Evolutionary conservation across 495 filamentous ascomycete species (phyloP).

Genomic region (Penicillium salamii): DNA sequence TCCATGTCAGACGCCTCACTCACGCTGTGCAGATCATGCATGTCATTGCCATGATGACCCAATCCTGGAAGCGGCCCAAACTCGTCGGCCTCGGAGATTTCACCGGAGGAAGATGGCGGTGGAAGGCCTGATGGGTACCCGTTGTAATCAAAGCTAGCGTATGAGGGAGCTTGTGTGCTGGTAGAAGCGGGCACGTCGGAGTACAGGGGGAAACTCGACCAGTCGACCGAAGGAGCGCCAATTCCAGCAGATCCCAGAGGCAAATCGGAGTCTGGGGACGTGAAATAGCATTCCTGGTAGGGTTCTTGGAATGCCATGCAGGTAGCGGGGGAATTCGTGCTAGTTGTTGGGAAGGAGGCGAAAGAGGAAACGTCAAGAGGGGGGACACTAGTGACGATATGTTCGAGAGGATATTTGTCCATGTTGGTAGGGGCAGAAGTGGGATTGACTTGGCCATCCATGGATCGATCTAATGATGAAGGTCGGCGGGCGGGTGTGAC

Average conservation of each 20-base stretch:
- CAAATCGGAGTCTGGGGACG: conserved; percentile 59
- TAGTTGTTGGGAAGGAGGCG: conserved; percentile 33
- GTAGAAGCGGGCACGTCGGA: conserved; percentile 57
- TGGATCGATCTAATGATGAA: conserved; percentile 38
- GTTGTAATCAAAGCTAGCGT: conserved; percentile 63
- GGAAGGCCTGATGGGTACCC: conserved; percentile 47
- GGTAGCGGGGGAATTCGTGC: conserved; percentile 35
- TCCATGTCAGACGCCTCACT: conserved; percentile 56
- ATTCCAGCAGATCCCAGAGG: conserved; percentile 66
- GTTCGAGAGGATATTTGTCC: conserved; percentile 35
- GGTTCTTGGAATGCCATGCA: conserved; percentile 45
- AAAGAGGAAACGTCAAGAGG: conserved; percentile 38
- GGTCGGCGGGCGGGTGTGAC: conserved; percentile 41
- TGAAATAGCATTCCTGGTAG: conserved; percentile 41
- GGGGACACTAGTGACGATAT: conserved; percentile 36
- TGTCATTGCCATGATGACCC: conserved; percentile 30
- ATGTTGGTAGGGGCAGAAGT: conserved; percentile 27
- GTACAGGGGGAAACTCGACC: conserved; percentile 68
- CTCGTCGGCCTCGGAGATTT: conserved; percentile 75
- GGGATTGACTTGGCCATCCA: conserved; percentile 17
- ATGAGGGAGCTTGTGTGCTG: conserved; percentile 69
- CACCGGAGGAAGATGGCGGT: conserved; percentile 69
- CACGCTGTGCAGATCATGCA: conserved; percentile 47
- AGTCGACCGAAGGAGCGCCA: conserved; percentile 64
- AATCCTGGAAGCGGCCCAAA: conserved; percentile 39